These are phyloP conservation scores for Ajuga reptans DNA, from an alignment of 305 asterid species.

Conservation along the genomic window DNA sequence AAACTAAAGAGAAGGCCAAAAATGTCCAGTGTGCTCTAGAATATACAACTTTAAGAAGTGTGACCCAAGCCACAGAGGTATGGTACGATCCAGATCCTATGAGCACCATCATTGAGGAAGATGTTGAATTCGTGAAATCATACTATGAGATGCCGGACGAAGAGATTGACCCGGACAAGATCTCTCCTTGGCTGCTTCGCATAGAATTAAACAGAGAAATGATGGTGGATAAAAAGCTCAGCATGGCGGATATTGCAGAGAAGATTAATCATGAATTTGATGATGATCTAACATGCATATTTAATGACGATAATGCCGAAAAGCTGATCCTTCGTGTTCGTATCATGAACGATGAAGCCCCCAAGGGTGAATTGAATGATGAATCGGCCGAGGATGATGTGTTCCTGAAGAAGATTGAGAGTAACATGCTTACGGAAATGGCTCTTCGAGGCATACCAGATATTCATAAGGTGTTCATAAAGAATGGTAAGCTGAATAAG, in stretches of 20 bases:
- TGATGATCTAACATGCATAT: slow-evolving; percentile 84
- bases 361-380: slow-evolving; percentile 76
- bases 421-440: slow-evolving; percentile 99
- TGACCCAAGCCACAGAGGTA: slow-evolving; percentile 93
- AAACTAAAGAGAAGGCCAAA: slow-evolving; percentile 86
- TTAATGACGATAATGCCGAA: slow-evolving; percentile 94
- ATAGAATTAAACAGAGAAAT: slow-evolving; percentile 90
- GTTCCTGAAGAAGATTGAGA: slow-evolving; percentile 87
- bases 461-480: slow-evolving; percentile 89
- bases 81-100: slow-evolving; percentile 98
- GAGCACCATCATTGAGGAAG: slow-evolving; percentile 87
- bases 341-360: slow-evolving; percentile 96
- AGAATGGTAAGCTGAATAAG: slow-evolving; percentile 64
- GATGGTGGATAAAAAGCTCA: slow-evolving; percentile 99
- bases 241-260: slow-evolving; percentile 98
- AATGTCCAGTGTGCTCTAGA: slow-evolving; percentile 95
- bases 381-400: slow-evolving; percentile 98
- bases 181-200: slow-evolving; percentile 99
- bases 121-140: slow-evolving; percentile 89
- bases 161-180: slow-evolving; percentile 88
- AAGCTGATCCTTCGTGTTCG: slow-evolving; percentile 96
- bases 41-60: slow-evolving; percentile 89
- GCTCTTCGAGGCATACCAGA: slow-evolving; percentile 98
- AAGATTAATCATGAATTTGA: slow-evolving; percentile 84
- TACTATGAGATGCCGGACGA: slow-evolving; percentile 98